Evolutionary conservation across 2,329 filamentous ascomycete species (phyloP).

Genomic region (Didymella arachidicola): DNA sequence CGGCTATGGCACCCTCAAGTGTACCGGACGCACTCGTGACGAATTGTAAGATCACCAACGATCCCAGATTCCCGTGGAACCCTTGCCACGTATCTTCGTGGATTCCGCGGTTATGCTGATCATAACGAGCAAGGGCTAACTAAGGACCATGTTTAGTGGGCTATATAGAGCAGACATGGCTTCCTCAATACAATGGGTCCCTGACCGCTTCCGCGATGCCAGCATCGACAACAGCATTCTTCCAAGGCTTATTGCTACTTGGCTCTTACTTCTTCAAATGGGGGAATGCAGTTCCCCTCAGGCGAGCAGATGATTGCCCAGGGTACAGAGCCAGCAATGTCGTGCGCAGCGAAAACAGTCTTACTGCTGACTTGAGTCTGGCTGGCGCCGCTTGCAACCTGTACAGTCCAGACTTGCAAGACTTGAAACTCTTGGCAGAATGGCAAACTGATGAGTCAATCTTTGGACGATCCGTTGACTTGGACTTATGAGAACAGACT

Average conservation of each 20-base stretch:
- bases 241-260: slow-evolving; percentile 34
- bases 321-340: slow-evolving; percentile 73
- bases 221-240: slow-evolving; percentile 29
- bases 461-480: not conserved
- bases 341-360: slow-evolving; percentile 57
- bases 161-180: slow-evolving; percentile 44
- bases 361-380: slow-evolving; percentile 74
- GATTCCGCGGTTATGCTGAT: slow-evolving; percentile 16
- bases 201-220: slow-evolving; percentile 33
- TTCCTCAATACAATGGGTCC: slow-evolving; percentile 35
- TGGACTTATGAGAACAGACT: slow-evolving; percentile 53
- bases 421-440: slow-evolving; percentile 65
- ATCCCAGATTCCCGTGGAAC: slow-evolving; percentile 24
- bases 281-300: slow-evolving; percentile 33
- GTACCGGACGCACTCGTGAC: slow-evolving; percentile 42
- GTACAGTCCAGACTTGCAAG: slow-evolving; percentile 64
- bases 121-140: slow-evolving; percentile 41
- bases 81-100: slow-evolving; percentile 20
- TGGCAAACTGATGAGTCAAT: slow-evolving; percentile 63
- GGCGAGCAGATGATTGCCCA: slow-evolving; percentile 59
- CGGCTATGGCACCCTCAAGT: slow-evolving; percentile 20
- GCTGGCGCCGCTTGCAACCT: slow-evolving; percentile 70
- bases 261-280: slow-evolving; percentile 32
- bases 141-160: slow-evolving; percentile 38
- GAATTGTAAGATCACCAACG: slow-evolving; percentile 39